Conservation (phyloP, 2,329 filamentous ascomycete genomes). For the Metarhizium album region DNA sequence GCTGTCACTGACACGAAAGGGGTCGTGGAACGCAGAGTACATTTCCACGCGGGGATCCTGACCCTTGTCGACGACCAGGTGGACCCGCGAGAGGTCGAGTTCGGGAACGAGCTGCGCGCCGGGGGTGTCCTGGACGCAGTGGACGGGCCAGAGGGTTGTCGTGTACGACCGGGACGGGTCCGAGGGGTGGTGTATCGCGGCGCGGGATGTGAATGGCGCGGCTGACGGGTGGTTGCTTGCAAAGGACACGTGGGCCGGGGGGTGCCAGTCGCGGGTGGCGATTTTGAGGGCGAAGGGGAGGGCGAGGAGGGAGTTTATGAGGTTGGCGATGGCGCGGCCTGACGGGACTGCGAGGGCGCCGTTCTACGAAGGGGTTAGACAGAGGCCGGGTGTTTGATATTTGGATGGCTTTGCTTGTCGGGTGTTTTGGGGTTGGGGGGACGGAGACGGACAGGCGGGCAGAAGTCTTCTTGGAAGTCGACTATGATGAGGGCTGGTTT, state of each 20-base stretch:
- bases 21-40: conserved; percentile 86
- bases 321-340: conserved; percentile 57
- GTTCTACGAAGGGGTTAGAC: conserved; percentile 39
- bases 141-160: conserved; percentile 75
- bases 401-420: too few relatives aligned
- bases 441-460: conserved; percentile 56
- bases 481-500: conserved; percentile 56
- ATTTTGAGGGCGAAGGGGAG: conserved; percentile 64
- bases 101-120: conserved; percentile 68
- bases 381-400: too few relatives aligned
- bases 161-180: conserved; percentile 52
- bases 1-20: conserved; percentile 56
- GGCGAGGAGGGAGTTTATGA: conserved; percentile 64
- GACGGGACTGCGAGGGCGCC: conserved; percentile 74
- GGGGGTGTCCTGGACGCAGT: conserved; percentile 67
- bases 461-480: conserved; percentile 93
- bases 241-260: conserved; percentile 75
- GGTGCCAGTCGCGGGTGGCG: conserved; percentile 91
- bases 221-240: conserved; percentile 64
- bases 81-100: conserved; percentile 48
- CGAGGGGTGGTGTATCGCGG: conserved; percentile 55
- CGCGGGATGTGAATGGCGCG: conserved; percentile 53
- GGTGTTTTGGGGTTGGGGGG: neutral
- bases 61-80: conserved; percentile 69
- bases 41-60: conserved; percentile 67